Base-by-base conservation (phyloP, 2,329 filamentous ascomycete species). In the Cladobotryum mycophilum region DNA sequence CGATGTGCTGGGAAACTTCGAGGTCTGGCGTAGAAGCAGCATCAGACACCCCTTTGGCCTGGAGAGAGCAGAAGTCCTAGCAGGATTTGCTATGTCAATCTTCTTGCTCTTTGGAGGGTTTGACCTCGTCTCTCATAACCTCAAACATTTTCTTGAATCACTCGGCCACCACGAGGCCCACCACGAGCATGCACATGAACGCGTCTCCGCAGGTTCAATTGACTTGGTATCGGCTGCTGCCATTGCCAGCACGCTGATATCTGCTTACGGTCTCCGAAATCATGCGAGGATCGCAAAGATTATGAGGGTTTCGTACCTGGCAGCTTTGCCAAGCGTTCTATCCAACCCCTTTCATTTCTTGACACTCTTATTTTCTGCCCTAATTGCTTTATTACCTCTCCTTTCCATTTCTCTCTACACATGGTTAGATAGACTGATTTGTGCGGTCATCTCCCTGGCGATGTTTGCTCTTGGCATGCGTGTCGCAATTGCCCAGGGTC, bases 31-130 rank as follows among this genome's bases (percentile, higher is more conserved):
- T 57, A 82, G 92, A 43, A 92, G 88, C 59, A 95, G 86, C 58
- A 87, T 99, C 60, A 85, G 91, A 20, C 90, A 99, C 69, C 93
- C 93, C 0, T 99, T 99, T 64, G 91, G 86, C 3, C 80, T 99
- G 20, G 89, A 96, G 70, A 82, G 93, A 48, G 88, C 88, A 52
- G 93, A 99, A 68, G 92, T 99, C 5, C 80, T 99, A 14, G 90
- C 91, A 35, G 93, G 93, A 15, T 96, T 99, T 57, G 93, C 91
- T 54, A 89, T 97, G 83, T 95, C 90, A 47, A 87, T 99, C 37
- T 89, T 96, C 55, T 80, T 99, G 12, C 81, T 96, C n/a, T 99
- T 99, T 70, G 96, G 96, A 76, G 92, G 92, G 17, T 86, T 97
- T 61, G 93, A 99, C 61, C 81, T 99, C 45, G 86, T 99, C 54